Conservation (phyloP, 306 rosid species). For the Dryas octopetala region DNA sequence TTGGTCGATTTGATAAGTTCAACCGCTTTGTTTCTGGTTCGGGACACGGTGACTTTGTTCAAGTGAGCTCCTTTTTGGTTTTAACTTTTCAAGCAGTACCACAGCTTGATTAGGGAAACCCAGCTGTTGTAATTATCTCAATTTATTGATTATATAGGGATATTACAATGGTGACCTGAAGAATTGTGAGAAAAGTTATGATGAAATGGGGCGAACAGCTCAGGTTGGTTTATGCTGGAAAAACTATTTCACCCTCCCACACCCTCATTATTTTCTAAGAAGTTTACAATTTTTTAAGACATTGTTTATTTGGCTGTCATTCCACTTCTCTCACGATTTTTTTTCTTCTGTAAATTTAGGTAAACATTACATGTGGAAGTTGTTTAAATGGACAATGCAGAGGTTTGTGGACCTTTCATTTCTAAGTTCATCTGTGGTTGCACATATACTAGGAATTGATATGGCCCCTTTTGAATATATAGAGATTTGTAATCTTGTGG, state of each 20-base stretch:
- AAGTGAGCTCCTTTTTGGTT: conserved; percentile 51
- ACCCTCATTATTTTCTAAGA: neutral
- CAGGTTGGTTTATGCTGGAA: conserved; percentile 57
- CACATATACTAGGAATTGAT: neutral
- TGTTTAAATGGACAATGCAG: conserved; percentile 74
- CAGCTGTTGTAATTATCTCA: conserved; percentile 5
- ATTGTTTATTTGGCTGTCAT: conserved; percentile 8
- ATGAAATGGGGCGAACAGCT: conserved; percentile 88
- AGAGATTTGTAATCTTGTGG: neutral
- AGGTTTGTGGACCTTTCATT: conserved; percentile 52
- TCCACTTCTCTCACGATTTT: conserved; percentile 22
- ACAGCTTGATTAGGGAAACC: neutral
- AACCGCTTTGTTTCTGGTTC: conserved; percentile 77
- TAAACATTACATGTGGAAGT: conserved; percentile 75
- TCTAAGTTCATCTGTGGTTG: neutral
- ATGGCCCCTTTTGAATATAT: neutral
- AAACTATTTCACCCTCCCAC: conserved; percentile 5
- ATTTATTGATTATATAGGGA: conserved; percentile 50
- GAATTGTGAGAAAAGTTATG: conserved; percentile 73
- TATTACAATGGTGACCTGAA: conserved; percentile 78
- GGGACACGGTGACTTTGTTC: conserved; percentile 68
- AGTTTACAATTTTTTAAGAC: conserved; percentile 1
- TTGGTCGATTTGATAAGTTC: conserved; percentile 70
- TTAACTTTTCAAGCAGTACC: neutral
- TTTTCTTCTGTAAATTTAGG: conserved; percentile 54